Base-by-base conservation (phyloP, 306 rosid genomes). In the Acacia melanoxylon region DNA sequence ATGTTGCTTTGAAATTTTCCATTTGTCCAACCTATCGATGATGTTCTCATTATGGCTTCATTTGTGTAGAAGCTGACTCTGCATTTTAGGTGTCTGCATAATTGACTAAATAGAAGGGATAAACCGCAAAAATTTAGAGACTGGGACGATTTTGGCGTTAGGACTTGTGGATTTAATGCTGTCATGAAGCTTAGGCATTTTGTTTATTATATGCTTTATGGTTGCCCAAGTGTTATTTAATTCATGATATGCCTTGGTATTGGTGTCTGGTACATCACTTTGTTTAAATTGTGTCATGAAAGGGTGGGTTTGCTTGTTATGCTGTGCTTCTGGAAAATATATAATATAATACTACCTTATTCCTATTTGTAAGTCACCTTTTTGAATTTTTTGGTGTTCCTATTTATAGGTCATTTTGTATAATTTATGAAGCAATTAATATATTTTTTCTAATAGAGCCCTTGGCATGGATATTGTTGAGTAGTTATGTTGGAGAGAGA, bases 41-140 rank as follows among this genome's bases (percentile, higher is more conserved):
- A 17, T 62, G n/a, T 68, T 79, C 31, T 4, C 27, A 3, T 35
- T 58, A 58, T 15, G 56, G 8, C 31, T n/a, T 25, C 22, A 19
- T 79, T 52, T 20, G 16, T 45, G 63, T 24, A 24, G 67, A 75
- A 61, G 80, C 69, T 63, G 61, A 37, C 66, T 35, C 5, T 80
- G 51, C 15, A 8, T 56, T 61, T 31, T 35, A 25, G 19, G 9
- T 62, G 68, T 29, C 37, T 27, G 17, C 41, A 37, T 69, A 33
- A 58, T 49, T 51, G 83, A 72, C 33, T 41, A 41, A 54, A 65
- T 66, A 68, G 44, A 42, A 73, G 49, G 71, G 42, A 78, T 62
- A 51, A 67, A 25, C 48, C 8, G 17, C 82, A 48, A 14, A 52
- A 54, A 41, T 52, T 14, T 29, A 54, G 61, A 74, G 65, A 29